phyloP scores from a whole-genome alignment of 1,284 basidiomycete species.

The Ustilago nuda region DNA sequence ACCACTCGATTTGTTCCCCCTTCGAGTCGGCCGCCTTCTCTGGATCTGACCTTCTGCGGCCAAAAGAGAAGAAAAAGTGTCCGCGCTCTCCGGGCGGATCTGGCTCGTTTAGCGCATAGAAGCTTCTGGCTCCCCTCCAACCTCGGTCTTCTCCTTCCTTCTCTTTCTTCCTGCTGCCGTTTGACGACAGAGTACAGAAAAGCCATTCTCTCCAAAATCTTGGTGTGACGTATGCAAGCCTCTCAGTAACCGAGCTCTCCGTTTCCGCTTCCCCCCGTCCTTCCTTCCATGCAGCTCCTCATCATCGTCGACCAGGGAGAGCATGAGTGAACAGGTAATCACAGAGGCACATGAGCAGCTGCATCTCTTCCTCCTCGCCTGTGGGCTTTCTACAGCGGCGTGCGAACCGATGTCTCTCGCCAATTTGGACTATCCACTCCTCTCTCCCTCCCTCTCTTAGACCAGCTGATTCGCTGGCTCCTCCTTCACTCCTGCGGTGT shows the following conservation, averaged over 20 bases:
- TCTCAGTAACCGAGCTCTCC: constrained; percentile 6
- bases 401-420: constrained; percentile 2
- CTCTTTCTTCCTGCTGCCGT: constrained; percentile 5
- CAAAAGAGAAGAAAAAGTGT: too few relatives aligned
- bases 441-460: not conserved
- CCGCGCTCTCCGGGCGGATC: not conserved
- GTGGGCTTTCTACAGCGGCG: not conserved
- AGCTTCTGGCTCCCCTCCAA: not conserved
- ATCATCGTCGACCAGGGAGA: not conserved
- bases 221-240: constrained; percentile 12
- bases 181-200: constrained; percentile 12
- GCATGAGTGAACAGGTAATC: not conserved
- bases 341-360: constrained; percentile 6
- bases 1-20: not conserved
- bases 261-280: not conserved
- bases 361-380: constrained; percentile 2
- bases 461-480: not conserved
- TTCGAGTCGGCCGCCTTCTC: not conserved
- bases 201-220: not conserved
- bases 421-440: not conserved
- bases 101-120: constrained; percentile 1
- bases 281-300: constrained; percentile 3
- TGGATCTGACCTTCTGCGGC: too few relatives aligned
- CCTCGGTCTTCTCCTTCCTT: not conserved
- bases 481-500: not conserved